Percentiles rank a stretch among this genome's conserved stretches.
Evolutionary conservation across 225 moss, liverwort and hornwort genomes (phyloP).

Genomic region (Sphagnum tenellum): DNA sequence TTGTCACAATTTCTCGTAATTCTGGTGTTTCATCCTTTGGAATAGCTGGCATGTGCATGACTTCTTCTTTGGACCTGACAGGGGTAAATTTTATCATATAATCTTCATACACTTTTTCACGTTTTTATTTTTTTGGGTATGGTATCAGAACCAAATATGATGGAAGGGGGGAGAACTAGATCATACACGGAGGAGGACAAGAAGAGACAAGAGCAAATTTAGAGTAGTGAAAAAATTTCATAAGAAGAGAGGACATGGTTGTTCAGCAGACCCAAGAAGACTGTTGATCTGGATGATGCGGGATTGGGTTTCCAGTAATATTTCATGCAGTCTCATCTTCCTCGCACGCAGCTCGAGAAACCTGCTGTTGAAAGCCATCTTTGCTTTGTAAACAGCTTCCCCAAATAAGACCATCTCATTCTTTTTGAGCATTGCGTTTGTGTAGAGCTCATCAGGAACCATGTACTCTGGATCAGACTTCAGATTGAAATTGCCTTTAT

Average conservation of each 20-base stretch:
- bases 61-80: constrained; percentile 59
- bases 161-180: too few relatives aligned
- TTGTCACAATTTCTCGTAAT: constrained; percentile 57
- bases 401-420: constrained; percentile 78
- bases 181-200: too few relatives aligned
- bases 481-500: constrained; percentile 86
- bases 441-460: constrained; percentile 75
- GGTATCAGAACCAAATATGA: neutral
- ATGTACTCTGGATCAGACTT: constrained; percentile 64
- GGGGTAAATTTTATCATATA: too few relatives aligned
- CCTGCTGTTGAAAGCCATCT: constrained; percentile 66
- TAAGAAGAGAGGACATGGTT: neutral
- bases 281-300: constrained; percentile 60
- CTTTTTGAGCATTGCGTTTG: constrained; percentile 63
- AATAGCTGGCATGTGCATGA: constrained; percentile 48
- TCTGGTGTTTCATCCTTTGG: constrained; percentile 71
- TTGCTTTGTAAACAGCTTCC: constrained; percentile 61
- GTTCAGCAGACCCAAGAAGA: constrained; percentile 35
- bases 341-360: constrained; percentile 55
- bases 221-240: too few relatives aligned
- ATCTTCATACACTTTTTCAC: neutral
- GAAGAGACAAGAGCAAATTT: too few relatives aligned
- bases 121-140: neutral
- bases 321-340: constrained; percentile 34
- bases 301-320: constrained; percentile 40